These are phyloP conservation scores for Suhomyces vadensis DNA, from an alignment of 805 yeast genomes.

Conservation along the genomic window DNA sequence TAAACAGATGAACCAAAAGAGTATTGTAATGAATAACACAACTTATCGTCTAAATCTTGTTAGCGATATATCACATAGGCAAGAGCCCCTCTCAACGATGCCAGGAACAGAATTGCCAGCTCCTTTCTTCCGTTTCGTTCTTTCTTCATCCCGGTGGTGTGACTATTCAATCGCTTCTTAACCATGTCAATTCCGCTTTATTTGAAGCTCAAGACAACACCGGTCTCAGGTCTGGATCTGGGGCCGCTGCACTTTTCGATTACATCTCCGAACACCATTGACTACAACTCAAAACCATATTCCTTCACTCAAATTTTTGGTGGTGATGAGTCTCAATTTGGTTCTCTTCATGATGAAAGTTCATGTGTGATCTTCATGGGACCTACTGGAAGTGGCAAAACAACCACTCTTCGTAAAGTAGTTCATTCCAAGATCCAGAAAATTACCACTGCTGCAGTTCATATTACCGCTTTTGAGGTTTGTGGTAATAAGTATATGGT, in stretches of 20 bases:
- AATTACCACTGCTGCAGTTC: conserved; percentile 6
- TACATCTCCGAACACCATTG: conserved; percentile 16
- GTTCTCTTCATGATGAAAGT: conserved; percentile 12
- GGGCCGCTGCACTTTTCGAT: conserved; percentile 11
- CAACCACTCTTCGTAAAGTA: conserved; percentile 26
- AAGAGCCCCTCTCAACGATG: conserved; percentile 21
- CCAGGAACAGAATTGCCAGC: conserved; percentile 9
- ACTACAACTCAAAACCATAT: conserved; percentile 21
- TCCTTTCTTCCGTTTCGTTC: conserved; percentile 7
- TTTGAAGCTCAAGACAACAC: conserved; percentile 24
- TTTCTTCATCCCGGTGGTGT: conserved; percentile 1
- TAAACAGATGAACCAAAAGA: conserved; percentile 6
- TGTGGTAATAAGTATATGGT: conserved; percentile 23
- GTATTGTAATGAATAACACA: conserved; percentile 4
- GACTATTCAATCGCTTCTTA: too few species aligned
- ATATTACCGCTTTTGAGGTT: conserved; percentile 31
- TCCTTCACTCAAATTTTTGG: conserved; percentile 23
- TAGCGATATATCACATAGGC: conserved; percentile 24
- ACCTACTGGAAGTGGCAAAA: conserved; percentile 36
- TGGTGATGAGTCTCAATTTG: conserved; percentile 7
- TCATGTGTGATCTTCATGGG: conserved; percentile 26
- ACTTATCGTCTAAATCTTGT: background rate
- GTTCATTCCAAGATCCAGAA: conserved; percentile 15
- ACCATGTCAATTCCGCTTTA: conserved; percentile 23
- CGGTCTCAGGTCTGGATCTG: conserved; percentile 8